phyloP scores from a whole-genome alignment of 2,329 filamentous ascomycete genomes.

The Ophiostoma australiae region DNA sequence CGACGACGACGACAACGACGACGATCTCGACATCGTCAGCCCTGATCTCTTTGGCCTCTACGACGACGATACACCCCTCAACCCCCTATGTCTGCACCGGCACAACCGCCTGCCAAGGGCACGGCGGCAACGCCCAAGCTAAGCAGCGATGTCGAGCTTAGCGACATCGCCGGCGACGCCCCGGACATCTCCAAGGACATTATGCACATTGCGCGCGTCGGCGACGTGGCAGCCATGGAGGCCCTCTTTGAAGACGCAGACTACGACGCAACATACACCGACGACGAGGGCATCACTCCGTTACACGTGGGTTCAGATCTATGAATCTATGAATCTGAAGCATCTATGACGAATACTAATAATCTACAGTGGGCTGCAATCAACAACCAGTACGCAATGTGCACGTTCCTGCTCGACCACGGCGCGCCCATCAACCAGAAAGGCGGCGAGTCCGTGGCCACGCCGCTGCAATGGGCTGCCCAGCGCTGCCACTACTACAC shows the following conservation, averaged over 20 bases:
- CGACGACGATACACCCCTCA: background rate
- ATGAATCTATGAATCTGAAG: too few relatives aligned
- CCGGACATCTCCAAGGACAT: constrained; percentile 61
- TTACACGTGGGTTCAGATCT: constrained; percentile 61
- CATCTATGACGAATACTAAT: constrained; percentile 19
- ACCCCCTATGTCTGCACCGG: constrained; percentile 36
- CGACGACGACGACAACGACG: background rate
- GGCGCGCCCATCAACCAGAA: constrained; percentile 92
- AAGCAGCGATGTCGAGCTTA: constrained; percentile 54
- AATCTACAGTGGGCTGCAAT: constrained; percentile 84
- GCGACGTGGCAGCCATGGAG: constrained; percentile 81
- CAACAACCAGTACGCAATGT: constrained; percentile 97
- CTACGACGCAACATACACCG: constrained; percentile 74
- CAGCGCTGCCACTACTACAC: constrained; percentile 96
- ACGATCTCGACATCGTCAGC: background rate
- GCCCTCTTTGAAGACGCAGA: constrained; percentile 80
- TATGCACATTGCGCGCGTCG: constrained; percentile 89
- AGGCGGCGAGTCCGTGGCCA: constrained; percentile 91
- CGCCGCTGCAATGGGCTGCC: constrained; percentile 92
- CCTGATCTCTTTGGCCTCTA: too few relatives aligned
- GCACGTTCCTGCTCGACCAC: constrained; percentile 80
- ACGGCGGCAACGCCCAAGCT: constrained; percentile 50
- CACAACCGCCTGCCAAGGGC: constrained; percentile 53
- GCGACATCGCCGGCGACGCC: constrained; percentile 38
- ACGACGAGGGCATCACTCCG: constrained; percentile 91